Evolutionary conservation across 2,329 filamentous ascomycete species (phyloP), one percentile per base, ranked within the genome.

Genomic region (Ophiosphaerella narmari): DNA sequence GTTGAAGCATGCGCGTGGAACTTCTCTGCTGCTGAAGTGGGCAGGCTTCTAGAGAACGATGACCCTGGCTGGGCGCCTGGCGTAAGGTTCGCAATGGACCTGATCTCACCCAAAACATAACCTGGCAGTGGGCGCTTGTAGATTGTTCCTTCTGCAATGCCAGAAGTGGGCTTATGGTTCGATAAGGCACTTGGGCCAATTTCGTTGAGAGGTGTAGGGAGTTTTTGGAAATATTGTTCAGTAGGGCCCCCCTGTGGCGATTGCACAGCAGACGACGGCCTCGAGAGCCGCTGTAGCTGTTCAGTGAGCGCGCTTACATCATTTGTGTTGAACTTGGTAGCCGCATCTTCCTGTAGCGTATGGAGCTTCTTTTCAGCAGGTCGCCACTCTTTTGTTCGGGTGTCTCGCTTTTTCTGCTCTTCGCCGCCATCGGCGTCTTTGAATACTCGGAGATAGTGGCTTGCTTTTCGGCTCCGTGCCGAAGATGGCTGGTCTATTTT

Each of bases 371-470:
- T 66, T 11, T 76, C 72, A 26, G 68, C 55, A 7, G 53, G 39
- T 31, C 67, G 63, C 49, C 72, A 70, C 37, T 75, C 68, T 57
- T 72, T 72, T 21, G 64, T 60, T 46, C 77, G 75, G 48, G 76
- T 75, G 51, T 81, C 77, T 57, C 77, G 67, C 65, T 77, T 74
- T 62, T 80, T 80, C 47, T 78, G 75, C 54, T 81, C 79, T 29
- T 81, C 78, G 21, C 78, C 78, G 6, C 75, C 76, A 46, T 83
- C 82, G 50, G 84, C 84, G 54, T 85, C 83, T 61, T 85, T 85
- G 73, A 87, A 87, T 5, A 87, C 72, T 11, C 85, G 83, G 45
- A 87, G 73, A 60, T 85, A 86, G 62, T 87, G 84, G 63, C 83
- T 86, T 36, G 85, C 83, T 70, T 87, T 87, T 48, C 85, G 79